Percentiles rank a stretch among this genome's conserved stretches.
These are phyloP conservation scores for Trichoderma erinaceum DNA, from an alignment of 495 filamentous ascomycete genomes.

Conservation along the genomic window DNA sequence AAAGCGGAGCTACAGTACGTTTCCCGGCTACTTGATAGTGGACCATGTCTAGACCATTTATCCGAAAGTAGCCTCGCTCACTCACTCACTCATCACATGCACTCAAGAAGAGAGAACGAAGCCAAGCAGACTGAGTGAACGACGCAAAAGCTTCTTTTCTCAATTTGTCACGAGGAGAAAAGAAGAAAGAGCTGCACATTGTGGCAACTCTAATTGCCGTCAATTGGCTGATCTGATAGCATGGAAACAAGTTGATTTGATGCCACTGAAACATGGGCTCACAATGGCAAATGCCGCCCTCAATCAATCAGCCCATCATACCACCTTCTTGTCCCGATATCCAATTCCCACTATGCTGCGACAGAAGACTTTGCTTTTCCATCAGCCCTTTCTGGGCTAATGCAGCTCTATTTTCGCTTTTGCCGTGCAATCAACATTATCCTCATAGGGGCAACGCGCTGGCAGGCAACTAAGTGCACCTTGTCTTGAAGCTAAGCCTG, in stretches of 20 bases:
- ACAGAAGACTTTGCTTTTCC: not conserved
- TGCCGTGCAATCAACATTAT: not conserved
- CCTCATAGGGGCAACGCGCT: not conserved
- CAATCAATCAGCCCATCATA: not conserved
- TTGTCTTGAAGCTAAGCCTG: no score
- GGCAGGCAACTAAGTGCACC: no score
- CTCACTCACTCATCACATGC: not conserved
- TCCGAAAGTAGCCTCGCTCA: not conserved
- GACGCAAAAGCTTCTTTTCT: no score
- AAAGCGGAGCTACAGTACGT: not conserved
- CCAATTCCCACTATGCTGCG: not conserved
- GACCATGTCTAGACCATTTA: not conserved
- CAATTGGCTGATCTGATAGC: not conserved
- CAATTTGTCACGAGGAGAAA: no score
- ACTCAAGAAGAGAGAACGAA: not conserved
- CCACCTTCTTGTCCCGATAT: not conserved
- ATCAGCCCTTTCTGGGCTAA: not conserved
- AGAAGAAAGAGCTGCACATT: not conserved
- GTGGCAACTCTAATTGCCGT: not conserved
- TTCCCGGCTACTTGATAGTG: not conserved
- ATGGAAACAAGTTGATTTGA: no score
- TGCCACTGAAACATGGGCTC: not conserved
- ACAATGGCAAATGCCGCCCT: not conserved
- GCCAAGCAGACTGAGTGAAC: not conserved
- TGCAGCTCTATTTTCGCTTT: constrained; percentile 1